Conservation (phyloP, 2,329 filamentous ascomycete species). For the Xylaria sp. region DNA sequence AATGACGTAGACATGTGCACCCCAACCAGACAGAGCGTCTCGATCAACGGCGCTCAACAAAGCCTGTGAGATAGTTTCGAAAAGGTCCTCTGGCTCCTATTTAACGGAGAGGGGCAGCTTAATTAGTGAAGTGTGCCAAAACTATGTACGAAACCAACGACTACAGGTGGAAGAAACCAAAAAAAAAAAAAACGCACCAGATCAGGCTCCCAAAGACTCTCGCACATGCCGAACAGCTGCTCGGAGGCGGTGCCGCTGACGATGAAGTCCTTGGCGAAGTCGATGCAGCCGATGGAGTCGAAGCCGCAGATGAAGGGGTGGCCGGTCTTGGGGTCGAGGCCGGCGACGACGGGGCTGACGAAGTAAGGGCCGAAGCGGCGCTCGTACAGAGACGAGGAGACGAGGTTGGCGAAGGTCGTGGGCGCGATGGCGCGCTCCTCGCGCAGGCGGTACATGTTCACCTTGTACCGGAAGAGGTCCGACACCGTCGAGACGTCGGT, state of each 20-base stretch:
- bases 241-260: constrained; percentile 96
- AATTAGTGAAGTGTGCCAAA: constrained; percentile 16
- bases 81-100: constrained; percentile 90
- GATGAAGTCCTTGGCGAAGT: constrained; percentile 99
- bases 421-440: constrained; percentile 98
- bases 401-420: constrained; percentile 95
- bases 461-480: constrained; percentile 99
- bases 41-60: constrained; percentile 95
- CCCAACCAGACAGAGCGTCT: constrained; percentile 97
- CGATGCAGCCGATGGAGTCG: constrained; percentile 98
- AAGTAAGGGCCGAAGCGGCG: constrained; percentile 96
- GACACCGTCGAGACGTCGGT: constrained; percentile 95
- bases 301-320: constrained; percentile 99
- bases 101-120: not conserved
- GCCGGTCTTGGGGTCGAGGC: constrained; percentile 92
- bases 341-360: constrained; percentile 92
- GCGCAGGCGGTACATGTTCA: constrained; percentile 99
- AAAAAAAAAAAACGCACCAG: constrained; percentile 69
- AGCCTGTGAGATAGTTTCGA: constrained; percentile 97
- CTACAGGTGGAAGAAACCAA: constrained; percentile 4
- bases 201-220: constrained; percentile 97
- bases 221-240: constrained; percentile 98
- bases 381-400: constrained; percentile 92
- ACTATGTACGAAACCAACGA: not conserved
- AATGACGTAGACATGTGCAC: constrained; percentile 98